phyloP scores from a whole-genome alignment of 305 asterid species.

The Solanum aculeatissimum region DNA sequence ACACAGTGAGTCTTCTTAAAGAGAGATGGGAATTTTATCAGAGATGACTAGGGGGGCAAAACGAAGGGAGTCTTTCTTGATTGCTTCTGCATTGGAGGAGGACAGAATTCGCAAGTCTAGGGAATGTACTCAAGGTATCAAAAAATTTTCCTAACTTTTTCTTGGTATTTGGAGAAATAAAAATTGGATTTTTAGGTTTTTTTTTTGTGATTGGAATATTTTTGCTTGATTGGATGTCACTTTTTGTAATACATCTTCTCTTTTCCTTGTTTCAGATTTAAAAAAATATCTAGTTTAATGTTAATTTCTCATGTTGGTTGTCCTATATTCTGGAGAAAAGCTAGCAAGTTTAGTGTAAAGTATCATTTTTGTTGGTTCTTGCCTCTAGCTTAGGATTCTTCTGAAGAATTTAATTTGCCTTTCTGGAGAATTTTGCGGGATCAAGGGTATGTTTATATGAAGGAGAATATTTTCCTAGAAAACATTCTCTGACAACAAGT shows the following conservation, averaged over 20 bases:
- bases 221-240: not conserved
- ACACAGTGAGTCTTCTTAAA: not conserved
- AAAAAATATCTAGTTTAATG: not conserved
- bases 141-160: not conserved
- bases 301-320: not conserved
- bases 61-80: slow-evolving; percentile 24
- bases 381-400: not conserved
- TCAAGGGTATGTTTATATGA: not conserved
- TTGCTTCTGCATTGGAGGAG: slow-evolving; percentile 50
- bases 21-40: slow-evolving; percentile 30
- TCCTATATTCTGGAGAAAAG: not conserved
- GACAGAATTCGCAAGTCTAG: slow-evolving; percentile 35
- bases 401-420: not conserved
- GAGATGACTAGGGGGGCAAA: slow-evolving; percentile 18
- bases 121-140: slow-evolving; percentile 50
- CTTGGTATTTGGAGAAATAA: not conserved
- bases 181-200: not conserved
- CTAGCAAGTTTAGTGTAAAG: not conserved
- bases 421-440: not conserved
- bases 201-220: not conserved
- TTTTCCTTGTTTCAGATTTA: not conserved
- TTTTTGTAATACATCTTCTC: not conserved
- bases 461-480: not conserved
- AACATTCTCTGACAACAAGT: not conserved
- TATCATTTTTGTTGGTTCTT: not conserved